phyloP scores from a whole-genome alignment of 768 basidiomycete genomes.

The Kwoniella sp. region DNA sequence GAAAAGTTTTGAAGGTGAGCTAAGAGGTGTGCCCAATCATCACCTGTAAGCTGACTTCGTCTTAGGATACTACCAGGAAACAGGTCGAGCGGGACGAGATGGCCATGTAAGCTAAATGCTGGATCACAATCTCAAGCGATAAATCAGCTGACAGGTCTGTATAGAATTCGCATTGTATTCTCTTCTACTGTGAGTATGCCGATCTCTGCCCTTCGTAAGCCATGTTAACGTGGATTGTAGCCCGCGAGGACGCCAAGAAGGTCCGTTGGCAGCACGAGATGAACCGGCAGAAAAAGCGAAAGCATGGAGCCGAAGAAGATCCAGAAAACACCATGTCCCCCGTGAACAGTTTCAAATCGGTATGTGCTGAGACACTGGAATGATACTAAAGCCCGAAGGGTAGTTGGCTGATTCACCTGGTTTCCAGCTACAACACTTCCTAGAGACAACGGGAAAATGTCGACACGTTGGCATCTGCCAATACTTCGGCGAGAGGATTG shows the following conservation, averaged over 20 bases:
- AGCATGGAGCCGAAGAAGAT: slow-evolving; percentile 9
- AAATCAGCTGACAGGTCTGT: slow-evolving; percentile 2
- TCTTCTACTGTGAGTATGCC: slow-evolving; percentile 53
- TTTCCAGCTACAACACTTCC: slow-evolving; percentile 53
- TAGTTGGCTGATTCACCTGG: slow-evolving; percentile 3
- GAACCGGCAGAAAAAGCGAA: slow-evolving; percentile 29
- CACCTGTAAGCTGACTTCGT: background rate
- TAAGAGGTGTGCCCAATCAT: slow-evolving; percentile 23
- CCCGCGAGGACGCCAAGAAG: slow-evolving; percentile 53
- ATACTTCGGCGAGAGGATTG: slow-evolving; percentile 56
- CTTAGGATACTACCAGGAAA: slow-evolving; percentile 55
- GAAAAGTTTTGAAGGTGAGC: slow-evolving; percentile 54
- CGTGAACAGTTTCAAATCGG: slow-evolving; percentile 52
- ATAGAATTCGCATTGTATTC: slow-evolving; percentile 52
- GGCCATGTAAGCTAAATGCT: slow-evolving; percentile 43
- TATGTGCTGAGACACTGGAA: slow-evolving; percentile 21
- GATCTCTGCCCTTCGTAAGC: background rate
- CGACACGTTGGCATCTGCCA: slow-evolving; percentile 55
- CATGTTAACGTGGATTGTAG: slow-evolving; percentile 19
- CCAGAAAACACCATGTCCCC: slow-evolving; percentile 30
- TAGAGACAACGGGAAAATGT: slow-evolving; percentile 47
- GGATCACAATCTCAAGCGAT: too few species aligned
- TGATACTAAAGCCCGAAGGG: background rate
- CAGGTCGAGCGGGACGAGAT: slow-evolving; percentile 56
- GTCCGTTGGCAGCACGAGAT: slow-evolving; percentile 31